Evolutionary conservation across 2,329 filamentous ascomycete genomes (phyloP).

Genomic region (Pochonia chlamydosporia): DNA sequence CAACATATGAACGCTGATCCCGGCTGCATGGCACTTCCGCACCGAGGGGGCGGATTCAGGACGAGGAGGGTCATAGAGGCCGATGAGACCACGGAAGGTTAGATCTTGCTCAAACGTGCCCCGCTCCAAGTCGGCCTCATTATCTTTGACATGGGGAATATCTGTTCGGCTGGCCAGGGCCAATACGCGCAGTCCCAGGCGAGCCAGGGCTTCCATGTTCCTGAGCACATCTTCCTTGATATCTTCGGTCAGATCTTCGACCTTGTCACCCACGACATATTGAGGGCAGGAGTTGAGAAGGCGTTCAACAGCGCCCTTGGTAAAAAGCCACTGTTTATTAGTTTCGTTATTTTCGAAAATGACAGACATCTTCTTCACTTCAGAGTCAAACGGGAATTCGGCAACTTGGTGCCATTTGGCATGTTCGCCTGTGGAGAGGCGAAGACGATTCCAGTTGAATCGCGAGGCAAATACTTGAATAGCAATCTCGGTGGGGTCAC

Average conservation of each 20-base stretch:
- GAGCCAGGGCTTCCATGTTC: constrained; percentile 64
- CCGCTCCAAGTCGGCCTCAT: constrained; percentile 41
- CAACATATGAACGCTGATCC: constrained; percentile 63
- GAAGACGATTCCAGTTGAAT: constrained; percentile 56
- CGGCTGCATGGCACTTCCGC: constrained; percentile 51
- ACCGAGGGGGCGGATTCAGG: constrained; percentile 59
- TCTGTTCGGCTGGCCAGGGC: constrained; percentile 52
- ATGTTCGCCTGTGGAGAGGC: constrained; percentile 42
- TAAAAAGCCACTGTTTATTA: constrained; percentile 45
- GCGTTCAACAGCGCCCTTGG: constrained; percentile 65
- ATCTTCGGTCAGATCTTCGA: constrained; percentile 43
- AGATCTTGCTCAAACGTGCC: constrained; percentile 45
- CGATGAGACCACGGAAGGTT: constrained; percentile 62
- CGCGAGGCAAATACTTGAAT: constrained; percentile 69
- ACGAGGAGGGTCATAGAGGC: constrained; percentile 68
- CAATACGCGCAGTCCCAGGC: constrained; percentile 63
- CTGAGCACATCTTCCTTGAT: constrained; percentile 51
- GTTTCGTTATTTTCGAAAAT: constrained; percentile 46
- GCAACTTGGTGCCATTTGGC: constrained; percentile 52
- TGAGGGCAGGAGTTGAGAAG: constrained; percentile 57
- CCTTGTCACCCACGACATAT: constrained; percentile 38
- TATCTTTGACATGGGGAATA: constrained; percentile 26
- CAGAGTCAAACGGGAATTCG: constrained; percentile 70
- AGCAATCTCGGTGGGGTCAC: constrained; percentile 63
- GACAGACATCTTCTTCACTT: constrained; percentile 72